A percentile compares a stretch with the other conserved stretches of the same genome.
Conservation (phyloP, 2,329 filamentous ascomycete species). For the Colletotrichum trifolii region DNA sequence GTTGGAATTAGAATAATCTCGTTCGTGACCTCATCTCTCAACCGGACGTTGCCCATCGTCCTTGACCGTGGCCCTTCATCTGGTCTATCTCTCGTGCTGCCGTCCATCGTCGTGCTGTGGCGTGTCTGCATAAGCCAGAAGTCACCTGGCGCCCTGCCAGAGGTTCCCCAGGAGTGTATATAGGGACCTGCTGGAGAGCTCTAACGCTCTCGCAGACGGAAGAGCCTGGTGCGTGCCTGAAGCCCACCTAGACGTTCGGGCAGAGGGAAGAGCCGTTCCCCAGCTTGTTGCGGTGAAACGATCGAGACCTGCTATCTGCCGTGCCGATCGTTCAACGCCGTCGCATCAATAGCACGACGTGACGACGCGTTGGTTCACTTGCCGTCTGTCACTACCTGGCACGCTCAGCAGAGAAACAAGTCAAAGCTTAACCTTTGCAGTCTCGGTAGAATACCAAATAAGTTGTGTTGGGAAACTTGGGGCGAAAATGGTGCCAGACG, state of each 20-base stretch:
- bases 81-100: background rate
- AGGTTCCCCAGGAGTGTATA: conserved; percentile 10
- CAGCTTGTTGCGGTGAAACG: conserved; percentile 21
- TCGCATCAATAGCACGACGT: conserved; percentile 13
- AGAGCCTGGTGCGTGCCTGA: background rate
- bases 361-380: conserved; percentile 6
- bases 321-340: conserved; percentile 26
- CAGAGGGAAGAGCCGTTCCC: conserved; percentile 14
- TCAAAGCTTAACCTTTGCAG: conserved; percentile 22
- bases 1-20: conserved; percentile 60
- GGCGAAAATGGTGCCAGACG: conserved; percentile 5
- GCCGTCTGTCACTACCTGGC: background rate
- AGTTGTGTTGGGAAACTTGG: conserved; percentile 26
- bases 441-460: conserved; percentile 22
- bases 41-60: conserved; percentile 54
- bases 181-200: conserved; percentile 4
- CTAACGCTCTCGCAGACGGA: conserved; percentile 17
- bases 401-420: conserved; percentile 8
- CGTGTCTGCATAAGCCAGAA: background rate
- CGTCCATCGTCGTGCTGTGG: conserved; percentile 7
- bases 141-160: background rate
- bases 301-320: conserved; percentile 21
- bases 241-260: conserved; percentile 1
- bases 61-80: conserved; percentile 32
- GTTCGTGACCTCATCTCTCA: conserved; percentile 55